Evolutionary conservation across 768 basidiomycete genomes (phyloP).

Genomic region (Termitomyces titanicus): DNA sequence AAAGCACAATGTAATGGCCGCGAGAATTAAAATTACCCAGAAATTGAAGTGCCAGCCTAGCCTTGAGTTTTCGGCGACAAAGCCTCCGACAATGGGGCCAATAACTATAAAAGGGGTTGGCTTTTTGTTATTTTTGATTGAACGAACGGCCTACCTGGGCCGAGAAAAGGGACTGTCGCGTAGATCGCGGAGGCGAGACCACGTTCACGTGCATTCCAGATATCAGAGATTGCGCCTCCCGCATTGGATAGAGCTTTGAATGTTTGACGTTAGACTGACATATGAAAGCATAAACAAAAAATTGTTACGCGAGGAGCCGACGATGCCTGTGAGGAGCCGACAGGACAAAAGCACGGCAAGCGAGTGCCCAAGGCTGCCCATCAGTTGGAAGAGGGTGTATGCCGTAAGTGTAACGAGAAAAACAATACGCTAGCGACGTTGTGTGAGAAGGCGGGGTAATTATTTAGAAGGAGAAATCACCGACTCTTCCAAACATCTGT

Average conservation of each 20-base stretch:
- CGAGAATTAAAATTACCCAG: constrained; percentile 60
- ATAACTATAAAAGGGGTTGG: constrained; percentile 34
- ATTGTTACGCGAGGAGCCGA: constrained; percentile 50
- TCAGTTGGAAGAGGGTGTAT: constrained; percentile 52
- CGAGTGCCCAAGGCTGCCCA: constrained; percentile 48
- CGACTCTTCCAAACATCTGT: constrained; percentile 52
- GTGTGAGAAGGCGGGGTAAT: not conserved
- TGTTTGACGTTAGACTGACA: constrained; percentile 6
- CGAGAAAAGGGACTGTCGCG: constrained; percentile 54
- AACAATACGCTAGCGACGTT: constrained; percentile 36
- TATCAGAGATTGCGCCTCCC: constrained; percentile 54
- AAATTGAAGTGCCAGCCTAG: constrained; percentile 64
- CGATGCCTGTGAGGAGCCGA: constrained; percentile 54
- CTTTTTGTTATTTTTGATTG: not conserved
- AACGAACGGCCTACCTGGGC: constrained; percentile 36
- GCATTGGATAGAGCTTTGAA: constrained; percentile 54
- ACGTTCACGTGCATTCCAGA: constrained; percentile 57
- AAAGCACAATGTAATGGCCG: constrained; percentile 38
- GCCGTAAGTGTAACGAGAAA: constrained; percentile 50
- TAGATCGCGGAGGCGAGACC: constrained; percentile 58
- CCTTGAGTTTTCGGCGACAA: constrained; percentile 42
- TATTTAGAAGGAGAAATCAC: constrained; percentile 11
- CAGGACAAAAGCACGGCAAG: constrained; percentile 45
- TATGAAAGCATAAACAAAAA: constrained; percentile 5
- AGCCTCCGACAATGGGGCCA: constrained; percentile 70